Evolutionary conservation across 768 basidiomycete species (phyloP).

Genomic region (Kockovaella imperatae): DNA sequence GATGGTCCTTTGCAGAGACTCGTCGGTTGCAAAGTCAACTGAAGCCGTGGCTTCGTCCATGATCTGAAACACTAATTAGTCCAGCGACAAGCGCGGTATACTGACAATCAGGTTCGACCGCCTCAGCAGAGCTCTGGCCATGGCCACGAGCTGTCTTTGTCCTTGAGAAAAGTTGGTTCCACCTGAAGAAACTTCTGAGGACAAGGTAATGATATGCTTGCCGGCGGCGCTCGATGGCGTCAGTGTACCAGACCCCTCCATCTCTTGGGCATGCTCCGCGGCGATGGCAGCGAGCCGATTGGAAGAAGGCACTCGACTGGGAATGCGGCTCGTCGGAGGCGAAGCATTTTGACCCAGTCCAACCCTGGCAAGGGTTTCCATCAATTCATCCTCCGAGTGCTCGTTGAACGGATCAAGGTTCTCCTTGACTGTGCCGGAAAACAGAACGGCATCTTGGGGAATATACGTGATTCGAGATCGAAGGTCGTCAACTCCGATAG

Average conservation of each 20-base stretch:
- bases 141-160: conserved; percentile 59
- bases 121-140: conserved; percentile 25
- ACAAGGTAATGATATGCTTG: conserved; percentile 52
- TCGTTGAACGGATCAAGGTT: conserved; percentile 53
- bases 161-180: conserved; percentile 90
- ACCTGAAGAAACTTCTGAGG: conserved; percentile 73
- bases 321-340: conserved; percentile 24
- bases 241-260: conserved; percentile 1
- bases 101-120: conserved; percentile 33
- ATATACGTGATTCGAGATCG: conserved; percentile 46
- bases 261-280: conserved; percentile 10
- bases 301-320: conserved; percentile 20
- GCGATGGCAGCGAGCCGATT: conserved; percentile 13
- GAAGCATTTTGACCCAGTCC: conserved; percentile 58
- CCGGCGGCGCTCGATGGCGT: conserved; percentile 3
- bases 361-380: conserved; percentile 73
- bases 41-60: conserved; percentile 44
- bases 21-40: conserved; percentile 45
- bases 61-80: conserved; percentile 19
- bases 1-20: conserved; percentile 42
- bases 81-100: neutral
- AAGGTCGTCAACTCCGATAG: conserved; percentile 74
- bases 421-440: conserved; percentile 59
- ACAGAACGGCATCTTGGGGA: conserved; percentile 50
- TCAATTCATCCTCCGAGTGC: conserved; percentile 67